Conservation (phyloP, 495 filamentous ascomycete genomes). For the Emericellopsis terricola region DNA sequence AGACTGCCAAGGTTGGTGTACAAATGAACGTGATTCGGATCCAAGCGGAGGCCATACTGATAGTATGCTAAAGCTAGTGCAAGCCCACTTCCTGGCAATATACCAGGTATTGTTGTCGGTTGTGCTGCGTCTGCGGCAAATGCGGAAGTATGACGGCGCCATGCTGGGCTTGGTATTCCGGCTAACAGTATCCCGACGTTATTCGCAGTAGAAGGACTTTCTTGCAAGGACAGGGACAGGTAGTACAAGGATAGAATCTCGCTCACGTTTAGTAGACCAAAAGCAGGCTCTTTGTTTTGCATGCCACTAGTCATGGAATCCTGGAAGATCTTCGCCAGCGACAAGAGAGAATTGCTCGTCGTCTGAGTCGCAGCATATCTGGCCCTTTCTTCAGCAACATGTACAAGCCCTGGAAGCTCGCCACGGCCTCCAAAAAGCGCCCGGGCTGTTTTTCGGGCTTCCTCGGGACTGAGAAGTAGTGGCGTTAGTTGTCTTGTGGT, state of each 20-base stretch:
- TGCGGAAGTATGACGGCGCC: too few relatives aligned
- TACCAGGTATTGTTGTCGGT: conserved; percentile 54
- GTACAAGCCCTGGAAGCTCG: conserved; percentile 66
- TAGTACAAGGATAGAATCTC: conserved; percentile 96
- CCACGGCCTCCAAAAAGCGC: conserved; percentile 65
- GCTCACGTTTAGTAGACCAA: conserved; percentile 50
- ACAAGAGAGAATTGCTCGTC: conserved; percentile 88
- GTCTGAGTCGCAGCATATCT: conserved; percentile 76
- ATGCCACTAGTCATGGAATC: conserved; percentile 91
- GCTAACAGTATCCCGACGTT: conserved; percentile 96
- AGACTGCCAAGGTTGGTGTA: conserved; percentile 94
- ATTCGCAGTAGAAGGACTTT: conserved; percentile 94
- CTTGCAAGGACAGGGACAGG: conserved; percentile 81
- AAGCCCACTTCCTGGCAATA: conserved; percentile 71
- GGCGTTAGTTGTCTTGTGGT: conserved; percentile 29
- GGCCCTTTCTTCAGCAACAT: conserved; percentile 52
- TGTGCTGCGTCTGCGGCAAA: too few relatives aligned
- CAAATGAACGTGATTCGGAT: conserved; percentile 85
- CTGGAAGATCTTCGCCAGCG: conserved; percentile 94
- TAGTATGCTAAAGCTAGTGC: conserved; percentile 86
- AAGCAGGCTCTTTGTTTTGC: conserved; percentile 35
- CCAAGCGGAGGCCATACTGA: conserved; percentile 76
- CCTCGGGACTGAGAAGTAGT: conserved; percentile 66
- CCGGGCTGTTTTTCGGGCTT: conserved; percentile 65
- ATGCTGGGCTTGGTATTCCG: conserved; percentile 42